These are phyloP conservation scores for Syzygium oleosum DNA, from an alignment of 345 rosid species.

Conservation along the genomic window DNA sequence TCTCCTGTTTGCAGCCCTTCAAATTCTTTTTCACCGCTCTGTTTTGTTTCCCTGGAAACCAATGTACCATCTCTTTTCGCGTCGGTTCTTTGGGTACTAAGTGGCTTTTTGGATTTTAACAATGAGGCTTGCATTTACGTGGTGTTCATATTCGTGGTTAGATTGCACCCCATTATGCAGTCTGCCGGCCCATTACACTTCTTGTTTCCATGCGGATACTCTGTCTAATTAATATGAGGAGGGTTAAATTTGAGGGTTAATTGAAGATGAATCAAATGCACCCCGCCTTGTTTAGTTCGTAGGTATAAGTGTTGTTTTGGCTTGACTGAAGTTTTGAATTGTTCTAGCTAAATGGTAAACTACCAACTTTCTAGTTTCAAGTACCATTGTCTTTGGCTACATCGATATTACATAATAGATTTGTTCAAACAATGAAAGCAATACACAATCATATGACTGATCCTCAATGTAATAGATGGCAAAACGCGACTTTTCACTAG, in stretches of 20 bases:
- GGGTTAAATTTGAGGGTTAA: neutral
- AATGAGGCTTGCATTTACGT: neutral
- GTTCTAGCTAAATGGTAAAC: neutral
- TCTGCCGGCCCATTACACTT: neutral
- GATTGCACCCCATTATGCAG: neutral
- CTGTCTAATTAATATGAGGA: neutral
- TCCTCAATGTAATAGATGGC: neutral
- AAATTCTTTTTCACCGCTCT: neutral
- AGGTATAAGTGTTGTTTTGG: neutral
- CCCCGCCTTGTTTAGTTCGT: neutral
- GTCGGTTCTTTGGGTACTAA: neutral
- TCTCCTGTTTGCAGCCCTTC: neutral
- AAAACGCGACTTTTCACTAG: neutral
- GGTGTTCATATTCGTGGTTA: neutral
- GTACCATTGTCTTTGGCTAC: neutral
- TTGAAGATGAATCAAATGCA: neutral
- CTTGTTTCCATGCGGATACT: neutral
- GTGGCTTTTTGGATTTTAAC: neutral
- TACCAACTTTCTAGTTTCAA: neutral
- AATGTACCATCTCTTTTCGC: neutral
- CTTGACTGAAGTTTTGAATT: neutral
- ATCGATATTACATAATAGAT: neutral
- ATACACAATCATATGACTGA: neutral
- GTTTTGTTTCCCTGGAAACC: neutral
- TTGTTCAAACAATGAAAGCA: neutral